phyloP scores from a whole-genome alignment of 1,284 basidiomycete species.

The Trametes versicolor region DNA sequence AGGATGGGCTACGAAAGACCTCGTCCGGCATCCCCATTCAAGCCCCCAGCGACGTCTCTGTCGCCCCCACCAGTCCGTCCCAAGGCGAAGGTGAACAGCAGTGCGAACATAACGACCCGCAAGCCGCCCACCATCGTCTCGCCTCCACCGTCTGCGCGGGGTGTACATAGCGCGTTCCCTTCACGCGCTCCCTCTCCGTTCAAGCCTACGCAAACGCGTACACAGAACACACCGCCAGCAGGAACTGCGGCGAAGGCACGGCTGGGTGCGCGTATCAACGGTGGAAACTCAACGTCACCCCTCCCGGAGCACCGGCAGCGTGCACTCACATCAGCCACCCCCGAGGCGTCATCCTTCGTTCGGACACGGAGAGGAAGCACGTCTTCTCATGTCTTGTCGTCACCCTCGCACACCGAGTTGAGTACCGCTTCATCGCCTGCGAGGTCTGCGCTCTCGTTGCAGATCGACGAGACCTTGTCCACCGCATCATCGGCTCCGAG shows the following conservation, averaged over 20 bases:
- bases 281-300: conserved; percentile 40
- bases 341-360: conserved; percentile 22
- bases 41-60: conserved; percentile 49
- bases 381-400: conserved; percentile 40
- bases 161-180: conserved; percentile 30
- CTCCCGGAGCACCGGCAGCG: conserved; percentile 42
- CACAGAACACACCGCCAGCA: conserved; percentile 34
- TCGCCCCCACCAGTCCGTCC: conserved; percentile 51
- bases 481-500: conserved; percentile 26
- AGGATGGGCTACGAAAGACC: conserved; percentile 45
- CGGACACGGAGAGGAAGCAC: conserved; percentile 41
- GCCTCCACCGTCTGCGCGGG: conserved; percentile 31
- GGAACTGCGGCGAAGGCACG: conserved; percentile 63
- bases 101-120: conserved; percentile 54
- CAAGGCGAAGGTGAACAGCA: conserved; percentile 69
- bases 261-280: conserved; percentile 50
- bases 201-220: conserved; percentile 45
- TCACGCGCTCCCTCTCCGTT: conserved; percentile 55
- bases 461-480: conserved; percentile 36
- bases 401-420: conserved; percentile 32
- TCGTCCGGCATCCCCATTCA: conserved; percentile 63
- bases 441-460: conserved; percentile 32
- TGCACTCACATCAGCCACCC: conserved; percentile 35
- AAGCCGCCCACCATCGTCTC: conserved; percentile 48
- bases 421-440: conserved; percentile 29